Conservation (phyloP, 208 protist genomes). For the Crithidia mellificae region DNA sequence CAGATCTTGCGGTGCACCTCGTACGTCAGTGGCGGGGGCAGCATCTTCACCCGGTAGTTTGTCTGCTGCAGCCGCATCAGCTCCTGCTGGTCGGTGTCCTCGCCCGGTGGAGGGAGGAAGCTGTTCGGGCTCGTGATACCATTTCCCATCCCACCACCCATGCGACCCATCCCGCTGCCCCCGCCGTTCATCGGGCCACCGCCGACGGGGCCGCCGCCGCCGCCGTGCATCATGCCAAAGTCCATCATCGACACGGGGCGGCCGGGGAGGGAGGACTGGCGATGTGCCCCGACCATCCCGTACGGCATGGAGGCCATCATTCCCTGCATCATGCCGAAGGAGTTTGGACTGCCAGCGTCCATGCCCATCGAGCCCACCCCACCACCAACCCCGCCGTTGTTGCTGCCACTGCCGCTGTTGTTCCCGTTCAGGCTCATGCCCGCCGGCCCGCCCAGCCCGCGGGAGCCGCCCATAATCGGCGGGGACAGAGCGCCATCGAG, state of each 20-base stretch:
- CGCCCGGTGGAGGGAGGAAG: constrained; percentile 35
- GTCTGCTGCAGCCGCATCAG: constrained; percentile 36
- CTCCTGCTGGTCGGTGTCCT: constrained; percentile 38
- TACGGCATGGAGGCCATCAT: constrained; percentile 26
- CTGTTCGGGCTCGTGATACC: constrained; percentile 19
- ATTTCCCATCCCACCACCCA: neutral
- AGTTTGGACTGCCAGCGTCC: constrained; percentile 21
- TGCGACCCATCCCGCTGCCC: constrained; percentile 1
- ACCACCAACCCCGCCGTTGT: neutral
- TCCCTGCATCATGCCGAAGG: constrained; percentile 27
- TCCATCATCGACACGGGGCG: constrained; percentile 14
- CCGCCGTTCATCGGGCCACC: constrained; percentile 2
- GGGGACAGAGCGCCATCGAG: constrained; percentile 13
- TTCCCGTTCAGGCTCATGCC: constrained; percentile 5
- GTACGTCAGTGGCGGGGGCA: constrained; percentile 50
- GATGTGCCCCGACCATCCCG: constrained; percentile 21
- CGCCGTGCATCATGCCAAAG: constrained; percentile 16
- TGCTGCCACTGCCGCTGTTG: neutral
- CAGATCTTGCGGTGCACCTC: constrained; percentile 49
- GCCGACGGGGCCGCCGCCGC: neutral
- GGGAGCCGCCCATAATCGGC: neutral
- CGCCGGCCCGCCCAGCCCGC: neutral
- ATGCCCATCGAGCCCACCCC: too few relatives aligned
- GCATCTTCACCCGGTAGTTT: constrained; percentile 54
- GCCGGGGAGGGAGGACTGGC: neutral